Evolutionary conservation across 345 rosid genomes (phyloP).

Genomic region (Eucalyptus fibrosa): DNA sequence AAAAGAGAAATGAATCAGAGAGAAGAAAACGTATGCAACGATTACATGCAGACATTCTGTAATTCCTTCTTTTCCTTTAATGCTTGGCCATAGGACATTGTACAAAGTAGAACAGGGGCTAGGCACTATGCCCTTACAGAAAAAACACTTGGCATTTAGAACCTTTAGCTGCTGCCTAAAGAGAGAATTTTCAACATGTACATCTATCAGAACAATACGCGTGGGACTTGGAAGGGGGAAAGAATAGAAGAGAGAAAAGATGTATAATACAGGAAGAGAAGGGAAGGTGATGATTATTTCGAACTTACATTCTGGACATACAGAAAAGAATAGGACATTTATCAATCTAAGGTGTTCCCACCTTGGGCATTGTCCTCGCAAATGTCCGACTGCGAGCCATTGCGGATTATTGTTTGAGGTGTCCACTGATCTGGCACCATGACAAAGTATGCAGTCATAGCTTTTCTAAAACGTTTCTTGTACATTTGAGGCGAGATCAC

Average conservation of each 20-base stretch:
- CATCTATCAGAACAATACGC: neutral
- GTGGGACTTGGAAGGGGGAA: neutral
- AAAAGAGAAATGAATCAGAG: neutral
- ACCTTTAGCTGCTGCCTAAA: neutral
- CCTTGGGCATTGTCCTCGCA: conserved; percentile 16
- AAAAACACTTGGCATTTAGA: neutral
- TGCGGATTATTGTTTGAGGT: conserved; percentile 24
- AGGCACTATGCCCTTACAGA: neutral
- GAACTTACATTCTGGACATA: neutral
- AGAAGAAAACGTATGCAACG: neutral
- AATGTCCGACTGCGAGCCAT: conserved; percentile 33
- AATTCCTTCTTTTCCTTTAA: neutral
- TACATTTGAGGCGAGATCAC: conserved; percentile 89
- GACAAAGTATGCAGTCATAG: conserved; percentile 83
- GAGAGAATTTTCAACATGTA: neutral
- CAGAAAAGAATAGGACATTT: neutral
- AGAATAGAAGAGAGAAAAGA: neutral
- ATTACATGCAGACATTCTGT: neutral
- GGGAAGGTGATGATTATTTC: neutral
- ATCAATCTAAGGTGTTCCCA: conserved; percentile 7
- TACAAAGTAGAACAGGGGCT: neutral
- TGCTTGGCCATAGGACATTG: neutral
- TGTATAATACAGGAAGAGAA: neutral
- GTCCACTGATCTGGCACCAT: conserved; percentile 98
- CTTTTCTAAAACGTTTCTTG: conserved; percentile 91